A percentile compares a stretch with the other conserved stretches of the same genome.
phyloP scores from a whole-genome alignment of 352 stramenopile species.

The Pythium plurisporium region DNA sequence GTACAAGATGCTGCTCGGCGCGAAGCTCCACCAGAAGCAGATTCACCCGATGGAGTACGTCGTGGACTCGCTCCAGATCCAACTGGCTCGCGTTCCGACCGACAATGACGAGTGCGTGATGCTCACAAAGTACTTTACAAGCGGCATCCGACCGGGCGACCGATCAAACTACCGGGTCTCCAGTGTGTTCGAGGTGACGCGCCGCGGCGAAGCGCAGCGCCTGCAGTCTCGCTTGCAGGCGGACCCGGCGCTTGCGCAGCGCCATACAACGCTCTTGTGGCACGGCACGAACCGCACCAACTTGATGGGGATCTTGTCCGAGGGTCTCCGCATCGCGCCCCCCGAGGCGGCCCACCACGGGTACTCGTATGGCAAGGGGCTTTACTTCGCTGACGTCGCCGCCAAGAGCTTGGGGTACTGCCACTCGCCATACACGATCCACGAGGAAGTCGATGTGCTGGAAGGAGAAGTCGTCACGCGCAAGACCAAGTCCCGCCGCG shows the following conservation, averaged over 20 bases:
- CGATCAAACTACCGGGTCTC: conserved; percentile 43
- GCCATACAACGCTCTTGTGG: conserved; percentile 73
- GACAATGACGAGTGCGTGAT: conserved; percentile 37
- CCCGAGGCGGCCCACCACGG: conserved; percentile 78
- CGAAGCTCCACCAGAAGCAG: conserved; percentile 33
- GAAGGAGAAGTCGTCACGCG: conserved; percentile 37
- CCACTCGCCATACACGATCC: conserved; percentile 45
- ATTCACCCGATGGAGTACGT: conserved; percentile 75
- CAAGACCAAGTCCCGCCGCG: conserved; percentile 39
- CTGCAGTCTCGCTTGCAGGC: conserved; percentile 33
- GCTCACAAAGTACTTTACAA: conserved; percentile 61
- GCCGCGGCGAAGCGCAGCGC: conserved; percentile 45
- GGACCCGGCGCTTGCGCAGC: conserved; percentile 30
- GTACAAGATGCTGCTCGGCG: conserved; percentile 72
- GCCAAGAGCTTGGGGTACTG: conserved; percentile 80
- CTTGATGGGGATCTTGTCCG: conserved; percentile 79
- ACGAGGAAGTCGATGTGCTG: conserved; percentile 17
- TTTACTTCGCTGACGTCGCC: conserved; percentile 83
- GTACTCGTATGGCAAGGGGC: conserved; percentile 79
- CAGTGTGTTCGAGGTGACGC: conserved; percentile 62
- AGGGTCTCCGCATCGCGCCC: conserved; percentile 79
- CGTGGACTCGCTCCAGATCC: conserved; percentile 66
- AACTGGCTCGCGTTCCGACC: conserved; percentile 29
- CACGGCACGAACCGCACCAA: conserved; percentile 83
- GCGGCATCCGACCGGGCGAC: conserved; percentile 30